These are phyloP conservation scores for Clavariopsis aquatica DNA, from an alignment of 495 filamentous ascomycete species.

Conservation along the genomic window DNA sequence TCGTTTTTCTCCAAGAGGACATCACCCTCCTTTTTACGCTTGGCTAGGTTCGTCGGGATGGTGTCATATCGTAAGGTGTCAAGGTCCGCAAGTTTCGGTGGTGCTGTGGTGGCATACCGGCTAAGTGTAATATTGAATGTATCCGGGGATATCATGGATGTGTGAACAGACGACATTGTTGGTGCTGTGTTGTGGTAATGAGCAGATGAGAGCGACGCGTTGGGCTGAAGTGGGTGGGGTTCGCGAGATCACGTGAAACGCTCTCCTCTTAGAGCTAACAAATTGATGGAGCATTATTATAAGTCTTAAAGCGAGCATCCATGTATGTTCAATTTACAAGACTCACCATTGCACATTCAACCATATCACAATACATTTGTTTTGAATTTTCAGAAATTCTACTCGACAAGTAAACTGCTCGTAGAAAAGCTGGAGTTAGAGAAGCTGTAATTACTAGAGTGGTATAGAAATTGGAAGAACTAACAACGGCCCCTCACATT, in stretches of 20 bases:
- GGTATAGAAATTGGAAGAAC: no score
- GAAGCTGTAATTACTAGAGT: no score
- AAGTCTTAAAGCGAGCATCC: no score
- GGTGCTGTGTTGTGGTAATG: neutral
- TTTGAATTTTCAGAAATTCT: no score
- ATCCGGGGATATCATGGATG: slow-evolving; percentile 23
- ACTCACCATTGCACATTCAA: no score
- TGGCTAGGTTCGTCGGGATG: slow-evolving; percentile 34
- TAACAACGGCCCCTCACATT: no score
- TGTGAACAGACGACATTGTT: slow-evolving; percentile 24
- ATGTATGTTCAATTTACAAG: neutral
- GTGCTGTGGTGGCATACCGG: slow-evolving; percentile 33
- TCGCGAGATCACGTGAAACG: slow-evolving; percentile 9
- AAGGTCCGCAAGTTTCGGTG: slow-evolving; percentile 33
- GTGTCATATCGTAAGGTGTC: slow-evolving; percentile 38
- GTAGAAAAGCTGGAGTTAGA: no score
- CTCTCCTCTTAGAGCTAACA: neutral
- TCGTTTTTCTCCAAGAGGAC: slow-evolving; percentile 36
- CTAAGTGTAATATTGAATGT: slow-evolving; percentile 34
- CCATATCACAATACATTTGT: no score
- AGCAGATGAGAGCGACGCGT: neutral
- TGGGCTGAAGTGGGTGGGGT: neutral
- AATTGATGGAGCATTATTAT: no score
- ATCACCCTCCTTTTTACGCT: slow-evolving; percentile 20
- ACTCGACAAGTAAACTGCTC: no score